Percentiles rank a stretch among this genome's conserved stretches.
Evolutionary conservation across 1,284 basidiomycete genomes (phyloP).

Genomic region (Neonothopanus nambi): DNA sequence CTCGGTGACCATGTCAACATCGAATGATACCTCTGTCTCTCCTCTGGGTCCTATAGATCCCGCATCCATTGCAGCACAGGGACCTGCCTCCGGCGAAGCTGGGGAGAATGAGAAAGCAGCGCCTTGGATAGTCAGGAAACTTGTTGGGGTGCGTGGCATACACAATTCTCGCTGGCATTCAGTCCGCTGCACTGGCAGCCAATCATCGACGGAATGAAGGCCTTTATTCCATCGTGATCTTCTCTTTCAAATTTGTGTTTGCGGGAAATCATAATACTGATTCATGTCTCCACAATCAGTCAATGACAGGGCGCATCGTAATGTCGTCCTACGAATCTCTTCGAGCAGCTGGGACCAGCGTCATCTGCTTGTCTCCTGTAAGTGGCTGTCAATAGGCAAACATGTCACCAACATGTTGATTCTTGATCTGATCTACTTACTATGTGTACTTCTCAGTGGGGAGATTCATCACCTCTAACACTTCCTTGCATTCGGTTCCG

Average conservation of each 20-base stretch:
- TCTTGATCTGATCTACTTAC: conserved; percentile 4
- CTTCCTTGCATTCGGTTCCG: conserved; percentile 68
- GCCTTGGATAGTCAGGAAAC: conserved; percentile 65
- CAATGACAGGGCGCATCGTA: conserved; percentile 66
- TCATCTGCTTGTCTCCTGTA: conserved; percentile 64
- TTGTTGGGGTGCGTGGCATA: conserved; percentile 55
- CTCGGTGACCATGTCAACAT: background rate
- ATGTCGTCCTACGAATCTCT: conserved; percentile 65
- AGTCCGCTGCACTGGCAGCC: conserved; percentile 1
- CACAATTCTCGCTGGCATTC: conserved; percentile 6
- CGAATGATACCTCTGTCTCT: conserved; percentile 26
- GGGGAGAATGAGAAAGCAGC: conserved; percentile 54
- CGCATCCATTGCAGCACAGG: conserved; percentile 37
- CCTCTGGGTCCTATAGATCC: conserved; percentile 58
- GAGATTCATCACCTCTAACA: conserved; percentile 61
- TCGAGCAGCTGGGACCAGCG: conserved; percentile 57
- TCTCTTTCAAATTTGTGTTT: background rate
- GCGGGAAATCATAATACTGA: background rate
- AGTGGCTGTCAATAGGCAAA: conserved; percentile 29
- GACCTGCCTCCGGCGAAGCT: conserved; percentile 12
- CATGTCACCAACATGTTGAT: background rate
- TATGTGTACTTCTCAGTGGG: conserved; percentile 52
- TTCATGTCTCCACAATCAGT: conserved; percentile 37
- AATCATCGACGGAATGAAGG: no score
- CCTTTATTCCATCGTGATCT: no score